Evolutionary conservation across 148 eudicot genomes (phyloP).

Genomic region (Oxyria digyna): DNA sequence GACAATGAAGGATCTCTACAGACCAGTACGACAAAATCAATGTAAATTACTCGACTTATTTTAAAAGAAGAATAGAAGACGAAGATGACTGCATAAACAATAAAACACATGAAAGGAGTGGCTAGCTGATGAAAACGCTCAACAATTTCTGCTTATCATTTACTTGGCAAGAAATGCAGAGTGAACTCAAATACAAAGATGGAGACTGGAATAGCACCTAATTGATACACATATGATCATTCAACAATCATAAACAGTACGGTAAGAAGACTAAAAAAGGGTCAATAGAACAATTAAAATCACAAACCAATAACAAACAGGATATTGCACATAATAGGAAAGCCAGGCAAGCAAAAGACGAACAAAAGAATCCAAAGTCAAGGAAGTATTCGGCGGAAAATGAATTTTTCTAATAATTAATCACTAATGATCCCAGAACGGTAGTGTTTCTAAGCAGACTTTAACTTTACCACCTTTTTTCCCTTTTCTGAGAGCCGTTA

Average conservation of each 20-base stretch:
- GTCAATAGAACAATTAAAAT: background rate
- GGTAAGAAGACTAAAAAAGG: background rate
- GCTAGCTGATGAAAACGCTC: background rate
- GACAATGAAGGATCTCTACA: conserved; percentile 41
- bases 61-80: background rate
- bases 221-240: background rate
- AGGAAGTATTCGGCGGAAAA: background rate
- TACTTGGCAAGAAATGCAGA: background rate
- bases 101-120: background rate
- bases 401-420: background rate
- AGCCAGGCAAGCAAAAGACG: background rate
- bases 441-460: background rate
- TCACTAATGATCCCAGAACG: background rate
- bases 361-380: background rate
- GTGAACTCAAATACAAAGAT: background rate
- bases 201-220: background rate
- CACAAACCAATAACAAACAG: background rate
- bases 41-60: background rate
- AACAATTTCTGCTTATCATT: background rate
- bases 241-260: background rate
- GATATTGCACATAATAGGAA: background rate
- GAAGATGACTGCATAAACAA: background rate
- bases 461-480: background rate
- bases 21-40: background rate
- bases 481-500: background rate